phyloP scores from a whole-genome alignment of 2,329 filamentous ascomycete genomes.

The Diaporthe batatas region DNA sequence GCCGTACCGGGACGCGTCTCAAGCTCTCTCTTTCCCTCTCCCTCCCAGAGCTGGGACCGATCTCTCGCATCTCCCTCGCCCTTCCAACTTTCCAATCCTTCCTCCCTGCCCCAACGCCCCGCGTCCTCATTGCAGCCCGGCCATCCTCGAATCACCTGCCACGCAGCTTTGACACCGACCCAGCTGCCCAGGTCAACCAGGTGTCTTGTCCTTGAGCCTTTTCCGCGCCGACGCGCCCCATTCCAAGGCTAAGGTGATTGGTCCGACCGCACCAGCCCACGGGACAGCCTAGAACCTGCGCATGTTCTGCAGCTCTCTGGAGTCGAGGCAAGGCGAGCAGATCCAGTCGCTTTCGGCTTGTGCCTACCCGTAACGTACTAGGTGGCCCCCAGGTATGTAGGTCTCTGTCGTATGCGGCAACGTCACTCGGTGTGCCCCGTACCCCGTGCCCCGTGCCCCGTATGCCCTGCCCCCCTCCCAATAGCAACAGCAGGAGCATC shows the following conservation, averaged over 20 bases:
- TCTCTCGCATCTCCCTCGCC: constrained; percentile 46
- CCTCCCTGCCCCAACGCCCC: constrained; percentile 51
- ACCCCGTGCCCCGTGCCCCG: no score
- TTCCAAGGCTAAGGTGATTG: constrained; percentile 27
- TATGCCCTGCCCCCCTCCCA: neutral
- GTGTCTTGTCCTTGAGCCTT: constrained; percentile 14
- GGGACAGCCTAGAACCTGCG: constrained; percentile 49
- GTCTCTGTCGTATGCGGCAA: constrained; percentile 25
- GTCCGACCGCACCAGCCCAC: constrained; percentile 29
- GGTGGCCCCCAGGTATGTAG: constrained; percentile 38
- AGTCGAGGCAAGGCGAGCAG: constrained; percentile 35
- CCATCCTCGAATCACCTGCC: constrained; percentile 42
- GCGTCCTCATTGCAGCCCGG: constrained; percentile 53
- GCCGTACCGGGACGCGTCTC: constrained; percentile 20
- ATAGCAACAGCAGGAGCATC: constrained; percentile 6
- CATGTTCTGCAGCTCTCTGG: constrained; percentile 34
- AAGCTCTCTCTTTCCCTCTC: neutral
- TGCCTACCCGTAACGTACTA: constrained; percentile 32
- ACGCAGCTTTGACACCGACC: constrained; percentile 31
- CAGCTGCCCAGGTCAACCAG: no score
- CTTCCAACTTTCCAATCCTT: constrained; percentile 47
- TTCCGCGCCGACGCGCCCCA: constrained; percentile 5
- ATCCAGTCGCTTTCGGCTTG: constrained; percentile 31
- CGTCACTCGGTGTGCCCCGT: constrained; percentile 23
- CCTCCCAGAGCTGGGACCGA: constrained; percentile 26